Conservation (phyloP, 2,329 filamentous ascomycete genomes). For the Penicillium brasilianum region DNA sequence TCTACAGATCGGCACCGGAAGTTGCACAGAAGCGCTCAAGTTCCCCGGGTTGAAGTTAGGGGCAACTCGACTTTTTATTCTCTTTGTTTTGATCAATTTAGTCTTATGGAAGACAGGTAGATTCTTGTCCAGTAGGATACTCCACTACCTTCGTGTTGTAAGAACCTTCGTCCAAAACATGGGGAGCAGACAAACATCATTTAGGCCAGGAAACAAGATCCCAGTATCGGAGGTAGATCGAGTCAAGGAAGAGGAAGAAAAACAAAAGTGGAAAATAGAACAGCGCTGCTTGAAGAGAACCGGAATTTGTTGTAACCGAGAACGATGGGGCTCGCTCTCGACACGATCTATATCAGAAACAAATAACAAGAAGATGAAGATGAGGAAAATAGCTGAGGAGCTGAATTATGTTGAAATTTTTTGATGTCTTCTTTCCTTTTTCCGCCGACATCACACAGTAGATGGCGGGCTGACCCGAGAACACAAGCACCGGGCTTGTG, state of each 20-base stretch:
- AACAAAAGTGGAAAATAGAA: conserved; percentile 5
- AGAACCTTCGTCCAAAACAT: conserved; percentile 9
- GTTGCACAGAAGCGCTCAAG: background rate
- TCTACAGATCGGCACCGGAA: background rate
- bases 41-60: conserved; percentile 36
- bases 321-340: conserved; percentile 9
- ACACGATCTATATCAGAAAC: conserved; percentile 23
- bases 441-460: conserved; percentile 15
- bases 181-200: background rate
- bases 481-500: conserved; percentile 30
- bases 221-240: conserved; percentile 1
- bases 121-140: conserved; percentile 19
- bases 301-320: conserved; percentile 8
- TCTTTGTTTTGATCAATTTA: conserved; percentile 15
- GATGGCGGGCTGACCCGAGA: conserved; percentile 29
- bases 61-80: conserved; percentile 9
- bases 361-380: conserved; percentile 11
- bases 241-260: background rate
- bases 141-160: conserved; percentile 28
- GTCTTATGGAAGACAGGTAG: conserved; percentile 3
- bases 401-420: conserved; percentile 33
- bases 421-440: conserved; percentile 17
- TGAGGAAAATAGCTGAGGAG: conserved; percentile 11
- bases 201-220: background rate
- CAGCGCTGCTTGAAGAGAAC: conserved; percentile 15